Base-by-base conservation (phyloP, 768 basidiomycete species). In the Tylopilus vinaceipallidus region DNA sequence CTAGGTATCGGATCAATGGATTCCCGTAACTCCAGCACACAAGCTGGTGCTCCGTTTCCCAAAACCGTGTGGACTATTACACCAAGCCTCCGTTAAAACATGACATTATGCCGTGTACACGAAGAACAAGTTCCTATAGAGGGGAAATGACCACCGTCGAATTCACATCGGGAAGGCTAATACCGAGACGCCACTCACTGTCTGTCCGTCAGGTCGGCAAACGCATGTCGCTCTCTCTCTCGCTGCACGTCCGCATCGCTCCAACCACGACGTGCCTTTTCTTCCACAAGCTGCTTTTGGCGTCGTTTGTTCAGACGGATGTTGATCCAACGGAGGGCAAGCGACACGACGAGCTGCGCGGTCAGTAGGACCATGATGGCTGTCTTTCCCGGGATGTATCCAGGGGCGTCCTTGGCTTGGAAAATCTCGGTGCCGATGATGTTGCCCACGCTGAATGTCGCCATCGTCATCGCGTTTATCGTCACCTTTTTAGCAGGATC, bases 381-480 rank as follows among this genome's bases (percentile, higher is more conserved):
- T 13, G 78, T 78, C 59, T 87, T 87, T 19, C 83, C 84, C 0
- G 82, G 82, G 26, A 83, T 78, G 61, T 86, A 87, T 14, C 61
- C 73, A 0, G 83, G 82, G 3, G 80, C 81, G 52, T 81, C 81
- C 53, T 78, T 74, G 0, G 83, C 78, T 27, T 77, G 79, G 59
- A 87, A 82, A 26, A 84, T 82, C 60, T 81, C 76, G 0, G 81
- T 75, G 6, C 85, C 84, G 47, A 82, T 72, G 40, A 83, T 81
- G 57, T 84, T 84, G 16, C 83, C 81, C 17, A 80, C 52, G 41
- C 74, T 73, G 58, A 84, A 83, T 0, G 78, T 66, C 4, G 73
- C 72, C 19, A 83, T 64, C 3, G 80, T 83, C 74, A 83, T 71
- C 4, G 81, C 77, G 47, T 83, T 83, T 55, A 83, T 74, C 2